Conservation (phyloP, 139 green algal genomes). For the Tetraselmis striata region DNA sequence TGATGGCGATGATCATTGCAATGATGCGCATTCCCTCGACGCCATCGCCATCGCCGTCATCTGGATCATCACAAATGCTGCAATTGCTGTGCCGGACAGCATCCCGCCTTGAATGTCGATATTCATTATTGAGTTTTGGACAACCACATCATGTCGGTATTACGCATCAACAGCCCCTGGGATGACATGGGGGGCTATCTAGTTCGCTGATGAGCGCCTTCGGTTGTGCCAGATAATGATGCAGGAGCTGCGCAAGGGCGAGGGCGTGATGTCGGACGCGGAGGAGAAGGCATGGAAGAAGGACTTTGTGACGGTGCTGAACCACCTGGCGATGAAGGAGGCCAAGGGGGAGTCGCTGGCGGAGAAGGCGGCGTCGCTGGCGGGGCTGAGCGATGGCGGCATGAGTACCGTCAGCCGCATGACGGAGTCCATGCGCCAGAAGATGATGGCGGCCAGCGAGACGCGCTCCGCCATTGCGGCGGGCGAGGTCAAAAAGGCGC, state of each 20-base stretch:
- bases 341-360: not conserved
- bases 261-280: not conserved
- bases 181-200: too few relatives aligned
- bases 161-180: too few relatives aligned
- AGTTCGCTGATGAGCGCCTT: too few relatives aligned
- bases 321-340: not conserved
- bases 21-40: too few relatives aligned
- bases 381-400: not conserved
- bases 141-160: too few relatives aligned
- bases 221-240: not conserved
- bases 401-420: not conserved
- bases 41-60: too few relatives aligned
- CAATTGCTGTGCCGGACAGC: too few relatives aligned
- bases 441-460: not conserved
- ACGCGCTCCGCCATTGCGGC: not conserved
- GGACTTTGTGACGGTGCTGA: not conserved
- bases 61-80: too few relatives aligned
- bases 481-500: not conserved
- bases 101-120: too few relatives aligned
- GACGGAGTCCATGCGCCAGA: not conserved
- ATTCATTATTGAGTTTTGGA: too few relatives aligned
- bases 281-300: not conserved
- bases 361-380: not conserved
- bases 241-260: not conserved
- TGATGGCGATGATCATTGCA: too few relatives aligned